Percentiles rank a stretch among this genome's conserved stretches.
These are phyloP conservation scores for Myriosclerotinia curreyana DNA, from an alignment of 2,329 filamentous ascomycete genomes.

Conservation along the genomic window DNA sequence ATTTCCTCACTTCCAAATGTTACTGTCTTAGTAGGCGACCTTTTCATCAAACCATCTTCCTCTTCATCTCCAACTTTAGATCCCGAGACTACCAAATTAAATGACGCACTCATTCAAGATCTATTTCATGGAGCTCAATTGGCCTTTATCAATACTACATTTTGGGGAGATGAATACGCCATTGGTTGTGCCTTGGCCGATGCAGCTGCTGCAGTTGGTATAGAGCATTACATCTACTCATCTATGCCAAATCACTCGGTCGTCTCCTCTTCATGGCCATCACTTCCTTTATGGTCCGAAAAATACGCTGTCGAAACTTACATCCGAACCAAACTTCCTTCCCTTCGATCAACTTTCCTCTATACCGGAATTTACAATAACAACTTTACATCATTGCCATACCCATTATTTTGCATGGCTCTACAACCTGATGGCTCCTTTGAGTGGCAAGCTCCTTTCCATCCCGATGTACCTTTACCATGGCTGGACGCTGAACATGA, in stretches of 20 bases:
- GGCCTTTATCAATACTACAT: slow-evolving; percentile 97
- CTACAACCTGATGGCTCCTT: slow-evolving; percentile 81
- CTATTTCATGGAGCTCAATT: slow-evolving; percentile 82
- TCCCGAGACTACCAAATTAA: slow-evolving; percentile 65
- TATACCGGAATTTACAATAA: slow-evolving; percentile 99
- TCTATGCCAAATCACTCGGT: slow-evolving; percentile 94
- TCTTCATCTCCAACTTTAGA: slow-evolving; percentile 56
- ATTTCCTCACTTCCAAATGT: slow-evolving; percentile 77
- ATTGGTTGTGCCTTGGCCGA: slow-evolving; percentile 88
- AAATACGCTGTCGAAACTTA: slow-evolving; percentile 95
- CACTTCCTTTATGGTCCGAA: slow-evolving; percentile 83
- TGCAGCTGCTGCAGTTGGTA: slow-evolving; percentile 77
- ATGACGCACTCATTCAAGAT: slow-evolving; percentile 67
- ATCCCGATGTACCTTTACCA: slow-evolving; percentile 81
- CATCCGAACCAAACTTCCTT: slow-evolving; percentile 61
- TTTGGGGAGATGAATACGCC: slow-evolving; percentile 89
- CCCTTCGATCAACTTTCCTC: slow-evolving; percentile 79
- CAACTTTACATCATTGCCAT: slow-evolving; percentile 91
- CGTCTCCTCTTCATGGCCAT: slow-evolving; percentile 67
- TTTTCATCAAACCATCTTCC: slow-evolving; percentile 47
- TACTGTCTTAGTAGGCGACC: slow-evolving; percentile 60
- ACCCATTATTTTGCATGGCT: slow-evolving; percentile 95
- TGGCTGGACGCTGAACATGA: slow-evolving; percentile 98
- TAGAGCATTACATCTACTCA: slow-evolving; percentile 93
- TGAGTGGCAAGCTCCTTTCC: slow-evolving; percentile 89